Base-by-base conservation (phyloP, 495 filamentous ascomycete genomes). In the Penicillium coffeae region DNA sequence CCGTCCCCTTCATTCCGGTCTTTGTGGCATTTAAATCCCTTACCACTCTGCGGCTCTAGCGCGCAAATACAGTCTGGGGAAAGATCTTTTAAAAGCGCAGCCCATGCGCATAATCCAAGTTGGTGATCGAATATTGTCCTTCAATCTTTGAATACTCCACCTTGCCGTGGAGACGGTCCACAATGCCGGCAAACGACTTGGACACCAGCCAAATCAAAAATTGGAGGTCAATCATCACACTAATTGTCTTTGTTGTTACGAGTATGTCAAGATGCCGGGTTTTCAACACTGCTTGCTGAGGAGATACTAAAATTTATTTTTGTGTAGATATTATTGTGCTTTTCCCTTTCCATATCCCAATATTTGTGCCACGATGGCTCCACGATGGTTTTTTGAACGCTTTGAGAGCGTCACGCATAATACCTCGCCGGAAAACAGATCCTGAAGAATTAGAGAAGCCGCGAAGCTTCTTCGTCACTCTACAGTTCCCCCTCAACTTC, bases 181-280 rank as follows among this genome's bases (percentile, higher is more conserved):
- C 60, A 44, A 76, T 76, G 74, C 43, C 55, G 13, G 58, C 72
- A 30, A 30, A 30, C 32, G 58, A 70, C 32, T 64, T 75, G 15
- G 65, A 80, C 48, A 80, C 77, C 12, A 64, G 51, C 33, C 55
- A 69, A 52, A 84, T 86, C 54, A 76, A 60, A 38, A 54, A 71
- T 9, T 84, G 80, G 82, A 66, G 72, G 47, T 84, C 82, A 22
- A 85, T 85, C 38, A 62, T 84, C 35, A 84, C 81, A 3, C 70
- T 86, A 18, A 63, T 86, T 25, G 70, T 83, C 14, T 86, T 86
- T 58, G 69, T 84, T 30, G 14, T 82, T 36, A 80, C 82, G 4
- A 85, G 81, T 84, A 62, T 73, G 82, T 56, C 21, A 16, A 27
- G 18, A 21, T 22, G 18, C 1, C 25, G 10, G n/a, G 12, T 14